Conservation (phyloP, 495 filamentous ascomycete genomes). For the Lentithecium fluviatile region DNA sequence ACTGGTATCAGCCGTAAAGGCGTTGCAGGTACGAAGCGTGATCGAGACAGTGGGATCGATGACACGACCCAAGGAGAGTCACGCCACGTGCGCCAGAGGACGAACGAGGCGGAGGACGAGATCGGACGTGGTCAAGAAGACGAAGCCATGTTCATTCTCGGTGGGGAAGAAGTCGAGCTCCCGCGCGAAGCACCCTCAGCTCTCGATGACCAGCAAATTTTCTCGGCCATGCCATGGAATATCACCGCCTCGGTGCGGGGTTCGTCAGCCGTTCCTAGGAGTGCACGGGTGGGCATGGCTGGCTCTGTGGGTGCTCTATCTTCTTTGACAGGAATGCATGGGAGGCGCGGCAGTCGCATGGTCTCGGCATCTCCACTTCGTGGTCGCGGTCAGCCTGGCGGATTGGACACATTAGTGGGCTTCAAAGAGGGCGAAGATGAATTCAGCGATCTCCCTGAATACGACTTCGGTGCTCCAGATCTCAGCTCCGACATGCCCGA, state of each 20-base stretch:
- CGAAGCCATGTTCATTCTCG: conserved; percentile 42
- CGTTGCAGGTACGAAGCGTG: conserved; percentile 46
- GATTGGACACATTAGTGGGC: conserved; percentile 46
- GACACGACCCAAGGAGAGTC: conserved; percentile 41
- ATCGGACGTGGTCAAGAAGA: conserved; percentile 48
- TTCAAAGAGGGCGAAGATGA: conserved; percentile 40
- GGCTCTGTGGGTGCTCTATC: conserved; percentile 32
- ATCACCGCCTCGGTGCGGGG: conserved; percentile 59
- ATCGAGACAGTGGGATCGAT: conserved; percentile 42
- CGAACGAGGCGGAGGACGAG: conserved; percentile 44
- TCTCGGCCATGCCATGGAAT: conserved; percentile 71
- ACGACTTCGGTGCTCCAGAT: conserved; percentile 21
- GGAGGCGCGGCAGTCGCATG: conserved; percentile 49
- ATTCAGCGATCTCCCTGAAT: conserved; percentile 9
- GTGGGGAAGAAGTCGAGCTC: conserved; percentile 50
- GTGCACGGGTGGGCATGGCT: conserved; percentile 25
- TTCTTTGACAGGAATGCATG: conserved; percentile 39
- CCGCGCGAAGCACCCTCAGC: conserved; percentile 58
- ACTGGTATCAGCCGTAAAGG: conserved; percentile 37
- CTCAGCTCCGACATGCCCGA: conserved; percentile 41
- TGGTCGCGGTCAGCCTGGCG: conserved; percentile 50
- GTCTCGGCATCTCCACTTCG: conserved; percentile 63
- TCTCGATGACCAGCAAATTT: conserved; percentile 56
- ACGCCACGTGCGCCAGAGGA: conserved; percentile 49
- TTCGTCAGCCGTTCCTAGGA: conserved; percentile 46